A percentile compares a stretch with the other conserved stretches of the same genome.
Conservation (phyloP, 257 asterid species). For the Nicotiana obtusifolia region DNA sequence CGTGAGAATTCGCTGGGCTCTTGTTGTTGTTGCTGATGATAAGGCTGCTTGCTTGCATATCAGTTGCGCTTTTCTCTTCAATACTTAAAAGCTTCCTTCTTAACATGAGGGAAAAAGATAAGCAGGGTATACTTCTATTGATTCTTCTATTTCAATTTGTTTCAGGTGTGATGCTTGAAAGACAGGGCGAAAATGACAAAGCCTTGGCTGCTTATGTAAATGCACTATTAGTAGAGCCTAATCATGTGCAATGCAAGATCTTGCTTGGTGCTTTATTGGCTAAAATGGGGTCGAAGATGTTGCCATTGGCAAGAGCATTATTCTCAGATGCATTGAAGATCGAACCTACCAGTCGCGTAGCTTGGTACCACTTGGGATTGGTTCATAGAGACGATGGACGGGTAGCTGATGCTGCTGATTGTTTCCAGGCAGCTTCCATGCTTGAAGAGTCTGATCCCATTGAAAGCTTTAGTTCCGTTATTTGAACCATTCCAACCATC, state of each 20-base stretch:
- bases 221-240: constrained; percentile 76
- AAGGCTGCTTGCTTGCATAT: neutral
- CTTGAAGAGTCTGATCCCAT: constrained; percentile 88
- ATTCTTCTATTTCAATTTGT: constrained; percentile 2
- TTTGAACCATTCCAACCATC: constrained; percentile 25
- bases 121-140: neutral
- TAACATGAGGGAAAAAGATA: neutral
- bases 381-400: constrained; percentile 88
- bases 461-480: constrained; percentile 68
- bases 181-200: constrained; percentile 48
- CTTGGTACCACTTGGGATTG: constrained; percentile 83
- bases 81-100: neutral
- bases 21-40: too few species aligned
- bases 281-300: constrained; percentile 59
- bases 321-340: constrained; percentile 84
- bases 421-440: constrained; percentile 96
- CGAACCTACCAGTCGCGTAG: constrained; percentile 77
- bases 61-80: neutral
- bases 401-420: constrained; percentile 81
- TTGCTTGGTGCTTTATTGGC: constrained; percentile 49
- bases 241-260: constrained; percentile 75
- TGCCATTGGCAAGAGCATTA: constrained; percentile 75
- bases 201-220: constrained; percentile 63
- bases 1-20: too few species aligned
- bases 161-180: constrained; percentile 69